phyloP scores from a whole-genome alignment of 352 stramenopile genomes.

The Phytopythium vexans region DNA sequence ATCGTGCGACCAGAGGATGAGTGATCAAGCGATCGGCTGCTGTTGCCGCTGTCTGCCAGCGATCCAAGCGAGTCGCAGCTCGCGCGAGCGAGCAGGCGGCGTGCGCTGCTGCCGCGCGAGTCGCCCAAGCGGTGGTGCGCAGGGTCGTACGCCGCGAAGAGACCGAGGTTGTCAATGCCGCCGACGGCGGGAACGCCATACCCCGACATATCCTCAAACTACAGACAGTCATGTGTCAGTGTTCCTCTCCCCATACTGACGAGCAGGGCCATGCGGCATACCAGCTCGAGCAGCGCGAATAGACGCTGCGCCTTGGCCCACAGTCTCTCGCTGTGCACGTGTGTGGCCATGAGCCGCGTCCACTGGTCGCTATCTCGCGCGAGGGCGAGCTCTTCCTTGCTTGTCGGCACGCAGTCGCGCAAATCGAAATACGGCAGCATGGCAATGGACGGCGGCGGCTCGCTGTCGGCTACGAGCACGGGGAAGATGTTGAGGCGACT shows the following conservation, averaged over 20 bases:
- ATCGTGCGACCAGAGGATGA: background rate
- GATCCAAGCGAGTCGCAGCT: conserved; percentile 7
- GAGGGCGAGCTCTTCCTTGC: conserved; percentile 17
- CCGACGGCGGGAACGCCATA: conserved; percentile 62
- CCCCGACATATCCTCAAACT: conserved; percentile 67
- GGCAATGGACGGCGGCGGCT: conserved; percentile 55
- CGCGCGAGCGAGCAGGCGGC: conserved; percentile 33
- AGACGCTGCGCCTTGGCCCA: conserved; percentile 47
- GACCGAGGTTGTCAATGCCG: conserved; percentile 48
- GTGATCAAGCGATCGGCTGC: background rate
- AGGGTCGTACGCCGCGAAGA: conserved; percentile 41
- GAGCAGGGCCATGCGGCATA: conserved; percentile 14
- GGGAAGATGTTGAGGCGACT: conserved; percentile 69
- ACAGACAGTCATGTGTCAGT: conserved; percentile 6
- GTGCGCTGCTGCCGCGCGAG: conserved; percentile 36
- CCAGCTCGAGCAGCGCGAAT: conserved; percentile 61
- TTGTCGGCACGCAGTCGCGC: conserved; percentile 54
- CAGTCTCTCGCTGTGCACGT: conserved; percentile 35
- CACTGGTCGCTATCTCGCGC: conserved; percentile 35
- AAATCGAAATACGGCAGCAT: conserved; percentile 80
- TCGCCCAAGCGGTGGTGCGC: conserved; percentile 16
- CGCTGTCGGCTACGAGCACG: conserved; percentile 61
- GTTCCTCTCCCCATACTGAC: conserved; percentile 1
- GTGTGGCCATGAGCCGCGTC: conserved; percentile 31
- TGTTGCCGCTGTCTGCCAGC: background rate